Conservation (phyloP, 225 moss, liverwort and hornwort genomes). For the Ulota crispa region DNA sequence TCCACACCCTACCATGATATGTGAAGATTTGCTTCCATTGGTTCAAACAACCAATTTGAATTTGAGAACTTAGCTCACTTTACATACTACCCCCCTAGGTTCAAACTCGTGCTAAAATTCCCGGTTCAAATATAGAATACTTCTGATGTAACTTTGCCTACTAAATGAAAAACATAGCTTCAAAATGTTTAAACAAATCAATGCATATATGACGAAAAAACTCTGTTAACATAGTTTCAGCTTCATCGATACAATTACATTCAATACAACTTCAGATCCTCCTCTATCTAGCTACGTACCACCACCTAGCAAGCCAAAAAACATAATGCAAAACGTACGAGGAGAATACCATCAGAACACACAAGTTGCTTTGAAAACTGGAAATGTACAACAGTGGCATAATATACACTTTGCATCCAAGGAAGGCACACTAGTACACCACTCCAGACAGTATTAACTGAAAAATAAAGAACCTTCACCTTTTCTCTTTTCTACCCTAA, state of each 20-base stretch:
- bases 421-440: constrained; percentile 37
- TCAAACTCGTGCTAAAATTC: no score
- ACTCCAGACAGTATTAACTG: constrained; percentile 28
- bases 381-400: constrained; percentile 39
- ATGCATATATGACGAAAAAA: background rate
- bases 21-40: no score
- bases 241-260: background rate
- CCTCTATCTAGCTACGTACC: background rate
- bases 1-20: background rate
- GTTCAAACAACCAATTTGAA: background rate
- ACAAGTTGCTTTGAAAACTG: constrained; percentile 24
- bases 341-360: constrained; percentile 1
- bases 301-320: background rate
- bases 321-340: background rate
- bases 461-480: constrained; percentile 24
- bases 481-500: constrained; percentile 19
- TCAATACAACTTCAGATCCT: background rate
- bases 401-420: constrained; percentile 41
- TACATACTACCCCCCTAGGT: no score
- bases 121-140: no score
- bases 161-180: background rate
- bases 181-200: background rate
- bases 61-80: no score
- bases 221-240: background rate
- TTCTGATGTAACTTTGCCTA: no score